Conservation (phyloP, 257 asterid genomes). For the Scutellaria minor region DNA sequence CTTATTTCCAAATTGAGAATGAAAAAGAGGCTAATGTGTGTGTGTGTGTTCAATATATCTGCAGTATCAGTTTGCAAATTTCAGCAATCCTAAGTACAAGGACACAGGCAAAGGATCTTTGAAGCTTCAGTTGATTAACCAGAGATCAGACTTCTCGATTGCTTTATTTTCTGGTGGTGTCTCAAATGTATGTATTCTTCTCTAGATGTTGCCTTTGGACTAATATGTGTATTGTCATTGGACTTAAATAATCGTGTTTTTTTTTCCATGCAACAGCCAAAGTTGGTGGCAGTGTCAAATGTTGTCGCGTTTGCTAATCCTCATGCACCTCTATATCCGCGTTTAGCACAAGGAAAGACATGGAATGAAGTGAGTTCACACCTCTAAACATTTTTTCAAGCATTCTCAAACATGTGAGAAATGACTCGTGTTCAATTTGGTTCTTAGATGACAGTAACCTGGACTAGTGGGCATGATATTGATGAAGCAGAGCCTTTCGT, state of each 20-base stretch:
- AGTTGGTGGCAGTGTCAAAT: conserved; percentile 78
- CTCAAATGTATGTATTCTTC: conserved; percentile 53
- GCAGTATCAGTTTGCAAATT: conserved; percentile 92
- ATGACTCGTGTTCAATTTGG: conserved; percentile 33
- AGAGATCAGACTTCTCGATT: conserved; percentile 89
- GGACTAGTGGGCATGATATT: conserved; percentile 89
- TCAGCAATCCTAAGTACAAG: conserved; percentile 62
- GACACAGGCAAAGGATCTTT: conserved; percentile 73
- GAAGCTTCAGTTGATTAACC: conserved; percentile 86
- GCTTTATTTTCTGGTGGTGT: conserved; percentile 91
- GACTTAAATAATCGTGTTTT: not conserved
- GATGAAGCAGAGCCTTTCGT: conserved; percentile 74
- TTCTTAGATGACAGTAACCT: conserved; percentile 89
- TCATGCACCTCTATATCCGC: conserved; percentile 91
- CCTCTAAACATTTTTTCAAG: not conserved
- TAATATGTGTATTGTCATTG: not conserved
- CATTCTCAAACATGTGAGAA: conserved; percentile 14
- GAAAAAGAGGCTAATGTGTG: not conserved
- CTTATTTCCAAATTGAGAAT: conserved; percentile 14
- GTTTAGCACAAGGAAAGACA: conserved; percentile 86
- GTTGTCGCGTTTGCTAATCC: conserved; percentile 74
- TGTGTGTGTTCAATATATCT: conserved; percentile 15
- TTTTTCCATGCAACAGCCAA: conserved; percentile 59
- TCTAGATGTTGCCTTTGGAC: not conserved
- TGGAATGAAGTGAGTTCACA: conserved; percentile 84